Conservation (phyloP, 768 basidiomycete species). For the Mrakia blollopis region DNA sequence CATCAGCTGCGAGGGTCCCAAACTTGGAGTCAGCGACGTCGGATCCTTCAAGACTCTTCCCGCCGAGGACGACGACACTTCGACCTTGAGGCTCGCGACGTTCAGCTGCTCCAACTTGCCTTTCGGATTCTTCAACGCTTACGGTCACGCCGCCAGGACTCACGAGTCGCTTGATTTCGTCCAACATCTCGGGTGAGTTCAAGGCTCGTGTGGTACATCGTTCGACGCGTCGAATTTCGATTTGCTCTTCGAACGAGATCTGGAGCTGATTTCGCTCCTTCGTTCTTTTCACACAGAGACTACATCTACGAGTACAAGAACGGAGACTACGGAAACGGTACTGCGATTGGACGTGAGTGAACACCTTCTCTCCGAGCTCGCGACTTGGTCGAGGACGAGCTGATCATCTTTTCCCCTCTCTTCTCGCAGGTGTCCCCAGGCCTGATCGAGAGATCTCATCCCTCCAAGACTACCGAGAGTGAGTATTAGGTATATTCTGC, state of each 20-base stretch:
- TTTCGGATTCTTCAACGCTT: constrained; percentile 61
- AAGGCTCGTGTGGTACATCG: no score
- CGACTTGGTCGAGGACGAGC: no score
- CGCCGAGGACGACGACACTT: constrained; percentile 49
- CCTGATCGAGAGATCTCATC: constrained; percentile 57
- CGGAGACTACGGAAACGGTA: constrained; percentile 43
- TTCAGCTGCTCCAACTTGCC: constrained; percentile 58
- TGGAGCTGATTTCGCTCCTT: background rate
- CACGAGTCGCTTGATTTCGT: constrained; percentile 54
- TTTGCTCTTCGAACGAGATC: background rate
- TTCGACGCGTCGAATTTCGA: background rate
- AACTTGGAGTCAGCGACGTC: constrained; percentile 49
- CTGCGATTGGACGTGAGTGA: constrained; percentile 49
- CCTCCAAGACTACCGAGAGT: constrained; percentile 50
- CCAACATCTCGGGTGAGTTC: constrained; percentile 47
- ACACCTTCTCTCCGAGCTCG: no score
- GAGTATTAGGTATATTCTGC: no score
- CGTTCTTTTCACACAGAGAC: constrained; percentile 43
- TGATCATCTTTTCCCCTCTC: no score
- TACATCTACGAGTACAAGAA: constrained; percentile 46
- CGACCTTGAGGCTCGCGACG: constrained; percentile 53
- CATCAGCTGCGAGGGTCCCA: constrained; percentile 46
- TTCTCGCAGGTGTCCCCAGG: constrained; percentile 37
- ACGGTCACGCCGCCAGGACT: constrained; percentile 56
- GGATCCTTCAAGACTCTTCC: constrained; percentile 56